These are phyloP conservation scores for Fragaria vesca DNA, from an alignment of 306 rosid genomes.

Conservation along the genomic window DNA sequence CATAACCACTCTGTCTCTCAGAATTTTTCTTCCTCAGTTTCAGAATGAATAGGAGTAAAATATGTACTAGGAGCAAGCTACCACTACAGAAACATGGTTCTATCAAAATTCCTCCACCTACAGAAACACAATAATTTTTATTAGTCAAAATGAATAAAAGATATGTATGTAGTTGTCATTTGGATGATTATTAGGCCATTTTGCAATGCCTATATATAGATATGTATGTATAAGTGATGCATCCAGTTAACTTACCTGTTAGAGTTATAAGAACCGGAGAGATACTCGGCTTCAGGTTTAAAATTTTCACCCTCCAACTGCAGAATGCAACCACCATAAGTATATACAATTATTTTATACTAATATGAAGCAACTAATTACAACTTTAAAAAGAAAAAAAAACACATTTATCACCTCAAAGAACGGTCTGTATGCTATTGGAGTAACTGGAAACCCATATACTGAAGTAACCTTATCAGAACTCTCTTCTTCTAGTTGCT, in stretches of 20 bases:
- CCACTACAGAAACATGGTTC: slow-evolving; percentile 81
- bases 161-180: background rate
- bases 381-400: background rate
- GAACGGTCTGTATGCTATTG: slow-evolving; percentile 67
- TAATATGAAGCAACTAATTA: slow-evolving; percentile 10
- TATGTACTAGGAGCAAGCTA: slow-evolving; percentile 60
- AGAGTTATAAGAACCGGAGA: slow-evolving; percentile 40
- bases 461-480: slow-evolving; percentile 39
- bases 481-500: slow-evolving; percentile 34
- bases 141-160: background rate
- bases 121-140: background rate
- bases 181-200: background rate
- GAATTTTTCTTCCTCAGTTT: slow-evolving; percentile 61
- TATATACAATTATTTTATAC: slow-evolving; percentile 12
- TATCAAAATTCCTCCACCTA: slow-evolving; percentile 77
- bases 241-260: slow-evolving; percentile 47
- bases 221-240: background rate
- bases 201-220: background rate
- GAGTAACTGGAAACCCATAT: slow-evolving; percentile 72
- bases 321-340: background rate
- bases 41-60: slow-evolving; percentile 54
- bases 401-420: slow-evolving; percentile 59
- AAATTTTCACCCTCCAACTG: slow-evolving; percentile 52
- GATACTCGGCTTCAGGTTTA: slow-evolving; percentile 71
- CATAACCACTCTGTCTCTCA: slow-evolving; percentile 50